These are phyloP conservation scores for Esteya vermicola DNA, from an alignment of 2,329 filamentous ascomycete genomes.

Conservation along the genomic window DNA sequence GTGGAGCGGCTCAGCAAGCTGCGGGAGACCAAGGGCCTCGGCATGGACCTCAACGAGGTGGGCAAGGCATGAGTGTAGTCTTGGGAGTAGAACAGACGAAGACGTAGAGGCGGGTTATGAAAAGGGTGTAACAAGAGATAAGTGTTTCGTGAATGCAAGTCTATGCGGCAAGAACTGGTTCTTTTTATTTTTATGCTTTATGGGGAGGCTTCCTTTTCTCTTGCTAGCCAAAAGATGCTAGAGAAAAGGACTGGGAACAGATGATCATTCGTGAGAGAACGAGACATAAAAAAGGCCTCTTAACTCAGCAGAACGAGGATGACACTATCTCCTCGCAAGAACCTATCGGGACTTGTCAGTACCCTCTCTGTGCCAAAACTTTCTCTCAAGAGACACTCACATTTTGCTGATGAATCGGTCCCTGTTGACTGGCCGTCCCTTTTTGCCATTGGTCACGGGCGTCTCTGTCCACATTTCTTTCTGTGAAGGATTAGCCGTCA, in stretches of 20 bases:
- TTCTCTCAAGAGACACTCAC: constrained; percentile 19
- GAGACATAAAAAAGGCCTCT: no score
- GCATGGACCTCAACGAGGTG: constrained; percentile 5
- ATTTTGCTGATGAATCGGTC: constrained; percentile 97
- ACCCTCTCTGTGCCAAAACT: no score
- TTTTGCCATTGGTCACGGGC: constrained; percentile 72
- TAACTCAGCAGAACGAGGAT: constrained; percentile 74
- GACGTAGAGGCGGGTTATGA: no score
- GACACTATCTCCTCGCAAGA: constrained; percentile 75
- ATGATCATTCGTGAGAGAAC: no score
- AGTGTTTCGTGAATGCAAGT: no score
- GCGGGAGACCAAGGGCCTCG: constrained; percentile 7
- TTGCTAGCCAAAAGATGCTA: no score
- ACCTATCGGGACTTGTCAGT: constrained; percentile 34
- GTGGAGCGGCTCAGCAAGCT: constrained; percentile 8
- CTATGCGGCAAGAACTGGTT: no score
- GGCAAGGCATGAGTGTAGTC: neutral
- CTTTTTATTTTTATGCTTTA: no score
- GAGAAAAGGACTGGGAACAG: no score
- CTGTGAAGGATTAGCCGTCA: no score
- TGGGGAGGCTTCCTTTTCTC: no score
- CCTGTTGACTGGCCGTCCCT: constrained; percentile 87
- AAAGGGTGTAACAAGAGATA: no score
- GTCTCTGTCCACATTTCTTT: constrained; percentile 99
- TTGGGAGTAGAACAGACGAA: neutral